These are phyloP conservation scores for Sporobolomyces phaffii DNA, from an alignment of 768 basidiomycete species.

Conservation along the genomic window DNA sequence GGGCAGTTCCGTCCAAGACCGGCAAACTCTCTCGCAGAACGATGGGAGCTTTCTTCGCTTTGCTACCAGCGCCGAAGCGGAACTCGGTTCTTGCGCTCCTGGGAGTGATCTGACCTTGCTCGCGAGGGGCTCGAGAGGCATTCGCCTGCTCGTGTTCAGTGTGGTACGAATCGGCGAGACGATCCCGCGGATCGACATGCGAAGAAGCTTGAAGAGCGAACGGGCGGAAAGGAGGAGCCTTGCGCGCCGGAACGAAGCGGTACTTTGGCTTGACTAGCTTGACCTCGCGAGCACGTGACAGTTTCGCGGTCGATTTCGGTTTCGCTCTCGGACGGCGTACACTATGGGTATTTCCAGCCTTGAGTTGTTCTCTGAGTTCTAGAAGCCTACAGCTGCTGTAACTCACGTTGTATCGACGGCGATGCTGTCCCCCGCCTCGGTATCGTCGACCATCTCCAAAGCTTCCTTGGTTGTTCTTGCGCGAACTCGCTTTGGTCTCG, in stretches of 20 bases:
- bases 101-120: neutral
- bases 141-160: too few species aligned
- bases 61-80: conserved; percentile 11
- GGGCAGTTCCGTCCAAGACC: too few species aligned
- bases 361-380: too few species aligned
- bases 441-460: neutral
- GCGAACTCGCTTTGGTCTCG: too few species aligned
- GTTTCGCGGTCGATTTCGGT: too few species aligned
- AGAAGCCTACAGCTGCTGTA: neutral
- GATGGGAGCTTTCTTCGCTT: neutral
- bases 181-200: neutral
- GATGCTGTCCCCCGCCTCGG: neutral
- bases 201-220: neutral
- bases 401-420: neutral
- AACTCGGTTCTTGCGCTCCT: neutral
- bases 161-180: neutral
- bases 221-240: neutral
- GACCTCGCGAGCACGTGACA: too few species aligned
- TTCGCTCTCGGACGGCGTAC: too few species aligned
- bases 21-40: neutral
- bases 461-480: neutral
- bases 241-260: neutral
- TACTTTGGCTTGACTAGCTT: neutral
- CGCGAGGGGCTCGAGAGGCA: neutral
- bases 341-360: too few species aligned